These are phyloP conservation scores for Kwoniella newhampshirensis DNA, from an alignment of 768 basidiomycete genomes.

Conservation along the genomic window DNA sequence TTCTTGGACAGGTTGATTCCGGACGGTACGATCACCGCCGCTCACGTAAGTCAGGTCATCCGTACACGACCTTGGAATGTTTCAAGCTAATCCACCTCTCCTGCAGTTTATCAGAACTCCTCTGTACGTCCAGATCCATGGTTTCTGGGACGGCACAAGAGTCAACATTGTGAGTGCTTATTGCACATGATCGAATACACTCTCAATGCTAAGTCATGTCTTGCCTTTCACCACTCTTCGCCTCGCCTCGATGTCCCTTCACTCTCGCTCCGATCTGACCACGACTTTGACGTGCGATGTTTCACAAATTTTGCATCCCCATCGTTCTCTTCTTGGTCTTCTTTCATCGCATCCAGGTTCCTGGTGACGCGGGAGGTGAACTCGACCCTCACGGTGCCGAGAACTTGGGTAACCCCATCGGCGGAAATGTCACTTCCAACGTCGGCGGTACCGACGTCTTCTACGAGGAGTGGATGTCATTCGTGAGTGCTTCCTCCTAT, in stretches of 20 bases:
- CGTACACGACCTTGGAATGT: neutral
- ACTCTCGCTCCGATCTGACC: neutral
- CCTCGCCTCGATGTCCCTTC: neutral
- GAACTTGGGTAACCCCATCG: constrained; percentile 54
- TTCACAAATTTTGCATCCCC: no score
- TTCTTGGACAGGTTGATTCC: constrained; percentile 52
- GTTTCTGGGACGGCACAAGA: constrained; percentile 57
- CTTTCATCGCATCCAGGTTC: constrained; percentile 19
- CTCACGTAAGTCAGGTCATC: constrained; percentile 31
- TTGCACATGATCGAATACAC: neutral
- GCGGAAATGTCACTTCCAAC: constrained; percentile 54
- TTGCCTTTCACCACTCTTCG: no score
- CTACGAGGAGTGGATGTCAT: constrained; percentile 57
- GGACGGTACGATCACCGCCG: constrained; percentile 53
- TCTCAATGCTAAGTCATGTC: no score
- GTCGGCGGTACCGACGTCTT: constrained; percentile 51
- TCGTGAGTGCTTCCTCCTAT: constrained; percentile 19
- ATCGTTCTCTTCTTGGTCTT: neutral
- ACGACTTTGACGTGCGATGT: no score
- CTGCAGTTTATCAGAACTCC: constrained; percentile 56
- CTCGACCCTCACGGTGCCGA: constrained; percentile 57
- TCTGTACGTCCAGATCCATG: constrained; percentile 57
- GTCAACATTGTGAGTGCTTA: constrained; percentile 53
- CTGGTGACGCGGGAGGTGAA: constrained; percentile 56
- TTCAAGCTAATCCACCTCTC: constrained; percentile 1